phyloP scores from a whole-genome alignment of 805 yeast genomes.

The Hyphopichia homilentoma region DNA sequence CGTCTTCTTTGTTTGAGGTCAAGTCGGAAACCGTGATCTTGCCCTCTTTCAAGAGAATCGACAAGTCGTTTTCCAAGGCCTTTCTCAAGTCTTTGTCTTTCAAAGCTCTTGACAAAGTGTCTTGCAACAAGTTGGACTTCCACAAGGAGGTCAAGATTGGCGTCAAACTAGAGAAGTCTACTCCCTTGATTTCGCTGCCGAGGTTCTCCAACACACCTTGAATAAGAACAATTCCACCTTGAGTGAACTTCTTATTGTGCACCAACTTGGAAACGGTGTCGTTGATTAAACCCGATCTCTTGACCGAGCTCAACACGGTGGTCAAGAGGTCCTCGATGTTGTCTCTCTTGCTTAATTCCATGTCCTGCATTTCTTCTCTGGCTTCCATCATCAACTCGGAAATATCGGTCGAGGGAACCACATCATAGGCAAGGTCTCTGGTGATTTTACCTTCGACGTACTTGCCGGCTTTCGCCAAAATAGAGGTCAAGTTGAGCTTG shows the following conservation, averaged over 20 bases:
- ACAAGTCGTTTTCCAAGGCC: conserved; percentile 20
- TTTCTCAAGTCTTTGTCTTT: conserved; percentile 15
- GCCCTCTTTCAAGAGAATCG: conserved; percentile 14
- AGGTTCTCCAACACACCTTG: conserved; percentile 19
- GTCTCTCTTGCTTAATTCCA: conserved; percentile 19
- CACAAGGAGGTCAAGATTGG: conserved; percentile 17
- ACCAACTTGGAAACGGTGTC: conserved; percentile 21
- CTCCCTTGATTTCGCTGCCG: conserved; percentile 10
- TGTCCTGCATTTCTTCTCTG: no score
- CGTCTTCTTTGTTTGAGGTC: conserved; percentile 6
- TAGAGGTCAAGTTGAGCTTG: conserved; percentile 3
- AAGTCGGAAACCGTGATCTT: conserved; percentile 11
- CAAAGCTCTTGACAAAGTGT: conserved; percentile 19
- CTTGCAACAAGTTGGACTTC: conserved; percentile 21
- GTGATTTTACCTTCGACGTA: conserved; percentile 4
- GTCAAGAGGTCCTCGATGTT: conserved; percentile 26
- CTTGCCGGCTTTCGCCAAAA: conserved; percentile 12
- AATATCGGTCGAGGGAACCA: not conserved
- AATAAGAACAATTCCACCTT: conserved; percentile 17
- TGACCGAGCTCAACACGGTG: conserved; percentile 24
- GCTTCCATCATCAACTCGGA: conserved; percentile 1
- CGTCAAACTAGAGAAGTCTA: conserved; percentile 14
- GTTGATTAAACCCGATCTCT: conserved; percentile 22
- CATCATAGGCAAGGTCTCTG: conserved; percentile 6
- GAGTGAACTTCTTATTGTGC: conserved; percentile 20